Conservation (phyloP, 202 grass and related monocot species). For the Setaria italica region DNA sequence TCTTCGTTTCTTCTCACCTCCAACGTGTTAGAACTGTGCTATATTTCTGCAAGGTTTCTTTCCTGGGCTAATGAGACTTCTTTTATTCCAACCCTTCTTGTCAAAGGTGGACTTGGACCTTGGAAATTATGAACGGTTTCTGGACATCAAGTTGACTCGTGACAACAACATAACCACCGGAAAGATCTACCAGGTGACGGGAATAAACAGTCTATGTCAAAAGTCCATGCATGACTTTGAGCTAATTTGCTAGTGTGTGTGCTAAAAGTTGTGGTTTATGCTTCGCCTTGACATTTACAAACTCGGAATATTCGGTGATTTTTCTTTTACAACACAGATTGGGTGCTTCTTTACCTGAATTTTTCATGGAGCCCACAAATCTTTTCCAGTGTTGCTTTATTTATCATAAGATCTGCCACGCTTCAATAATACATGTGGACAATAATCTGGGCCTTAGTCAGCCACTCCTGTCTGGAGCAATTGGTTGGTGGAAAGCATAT, state of each 20-base stretch:
- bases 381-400: conserved; percentile 43
- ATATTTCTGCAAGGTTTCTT: conserved; percentile 25
- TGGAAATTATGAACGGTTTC: conserved; percentile 95
- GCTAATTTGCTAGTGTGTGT: conserved; percentile 1
- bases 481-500: conserved; percentile 13
- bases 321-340: neutral
- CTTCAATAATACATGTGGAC: conserved; percentile 35
- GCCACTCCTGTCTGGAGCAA: conserved; percentile 38
- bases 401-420: conserved; percentile 28
- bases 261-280: conserved; percentile 36
- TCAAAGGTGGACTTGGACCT: conserved; percentile 96
- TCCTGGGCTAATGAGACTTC: conserved; percentile 26
- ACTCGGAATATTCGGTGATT: conserved; percentile 41
- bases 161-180: conserved; percentile 99
- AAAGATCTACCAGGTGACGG: conserved; percentile 94
- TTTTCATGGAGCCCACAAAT: conserved; percentile 49
- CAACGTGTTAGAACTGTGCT: conserved; percentile 7
- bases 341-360: conserved; percentile 43
- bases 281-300: conserved; percentile 34
- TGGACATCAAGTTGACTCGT: conserved; percentile 93
- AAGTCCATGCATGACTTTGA: conserved; percentile 26
- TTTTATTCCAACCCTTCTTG: neutral
- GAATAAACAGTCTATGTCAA: conserved; percentile 36
- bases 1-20: neutral
- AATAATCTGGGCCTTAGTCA: conserved; percentile 39